Evolutionary conservation across 2,329 filamentous ascomycete species (phyloP), one percentile per base, ranked within the genome.

Genomic region (Aspergillus pseudotamarii): DNA sequence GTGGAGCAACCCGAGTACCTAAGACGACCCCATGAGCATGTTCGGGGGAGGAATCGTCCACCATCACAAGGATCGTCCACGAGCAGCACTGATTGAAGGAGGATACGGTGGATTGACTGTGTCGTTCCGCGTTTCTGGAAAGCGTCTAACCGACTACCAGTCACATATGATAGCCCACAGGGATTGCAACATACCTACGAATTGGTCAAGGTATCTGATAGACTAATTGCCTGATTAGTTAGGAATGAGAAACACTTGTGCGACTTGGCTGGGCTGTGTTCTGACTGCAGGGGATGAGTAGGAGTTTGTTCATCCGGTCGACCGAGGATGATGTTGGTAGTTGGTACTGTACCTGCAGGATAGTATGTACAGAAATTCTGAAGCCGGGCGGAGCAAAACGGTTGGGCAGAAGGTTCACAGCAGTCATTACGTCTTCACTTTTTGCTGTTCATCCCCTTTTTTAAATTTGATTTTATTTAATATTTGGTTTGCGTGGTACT

Each of bases 161-260:
- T 63, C 60, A 64, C 54, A 63, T 62, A 62, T 62, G 59, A 62
- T 60, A 58, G 58, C 41, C 46, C 43, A 64, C 53, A 61, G 32
- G 23, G 46, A 50, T 9, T 30, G 26, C 4, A 30, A 26, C 19
- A 43, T 21, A 21, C 26, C 12, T 30, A 8, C 16, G 30, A 9
- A 21, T 48, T 11, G 14, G 41, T 21, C 26, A 4, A 5, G 26
- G 26, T 54, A 36, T 26, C 26, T 26, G 23, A n/a, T n/a, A 34
- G 45, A 55, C 32, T 50, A 16, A 26, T 28, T 34, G 21, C 23
- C 46, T 34, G 55, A 38, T 11, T n/a, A 28, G 34, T 46, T 21
- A 16, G 48, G 36, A 23, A n/a, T 32, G 21, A 46, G 55, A 53
- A 38, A 58, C 56, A 58, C 46, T 56, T 60, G 63, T 62, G 57